Base-by-base conservation (phyloP, 192 early-diverging fungal species). In the Podila horticola region DNA sequence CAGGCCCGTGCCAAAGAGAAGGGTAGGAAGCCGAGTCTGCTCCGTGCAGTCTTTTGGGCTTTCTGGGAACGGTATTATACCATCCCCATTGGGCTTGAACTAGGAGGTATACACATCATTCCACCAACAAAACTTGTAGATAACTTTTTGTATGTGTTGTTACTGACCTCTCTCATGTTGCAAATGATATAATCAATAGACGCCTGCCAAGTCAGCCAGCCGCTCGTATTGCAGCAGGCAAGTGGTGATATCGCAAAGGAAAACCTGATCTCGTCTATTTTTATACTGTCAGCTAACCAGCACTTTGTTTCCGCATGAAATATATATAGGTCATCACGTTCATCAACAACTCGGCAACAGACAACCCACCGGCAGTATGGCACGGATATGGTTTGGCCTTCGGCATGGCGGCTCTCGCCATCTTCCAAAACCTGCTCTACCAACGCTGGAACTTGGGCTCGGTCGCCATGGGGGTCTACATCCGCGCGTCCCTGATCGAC, bases 341-440 rank as follows among this genome's bases (percentile, higher is more conserved):
- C 67, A 33, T 79, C 49, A 58, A 67, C 60, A 34, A 20, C 24
- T 79, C 75, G 0, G 6, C 31, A 4, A 22, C 52, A 8, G 15
- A 22, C 34, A 64, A 30, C 33, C 65, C 77, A 20, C 77, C 77
- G 4, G 66, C 77, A 11, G 61, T 71, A 22, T 72, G 59, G 63
- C 77, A 73, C 24, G 77, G 77, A 38, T 81, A 81, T 17, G 71
- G 71, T 41, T 48, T 73, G 8, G 77, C 77, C 20, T 12, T 72
- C 33, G 71, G 41, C 7, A 65, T 81, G 62, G 62, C 69, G 20
- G 31, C 4, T 20, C 33, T 72, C 20, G 58, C 71, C 24, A 45
- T 45, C 41, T 45, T 45, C 15, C 71, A 65, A 7, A 64, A 9
- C 38, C n/a, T 57, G 17, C 12, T 64, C 15, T 64, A 64, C 62